Evolutionary conservation across 208 protist genomes (phyloP).

Genomic region (Crithidia fasciculata): DNA sequence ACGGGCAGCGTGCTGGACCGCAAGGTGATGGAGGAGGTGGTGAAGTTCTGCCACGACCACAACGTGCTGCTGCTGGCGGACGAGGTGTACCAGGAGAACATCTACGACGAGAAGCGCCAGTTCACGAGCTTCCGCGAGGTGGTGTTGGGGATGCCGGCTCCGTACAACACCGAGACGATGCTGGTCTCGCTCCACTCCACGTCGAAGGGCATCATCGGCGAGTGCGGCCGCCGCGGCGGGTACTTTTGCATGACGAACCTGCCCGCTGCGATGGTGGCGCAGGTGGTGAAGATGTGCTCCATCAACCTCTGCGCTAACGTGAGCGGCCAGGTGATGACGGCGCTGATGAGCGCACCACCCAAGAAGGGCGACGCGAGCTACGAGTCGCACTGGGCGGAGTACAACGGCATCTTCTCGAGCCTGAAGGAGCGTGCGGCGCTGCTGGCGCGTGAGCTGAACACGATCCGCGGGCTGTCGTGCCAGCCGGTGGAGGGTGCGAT

Average conservation of each 20-base stretch:
- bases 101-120: slow-evolving; percentile 91
- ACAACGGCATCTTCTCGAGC: slow-evolving; percentile 73
- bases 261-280: slow-evolving; percentile 55
- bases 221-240: slow-evolving; percentile 98
- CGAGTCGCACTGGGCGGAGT: slow-evolving; percentile 84
- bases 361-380: slow-evolving; percentile 91
- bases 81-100: slow-evolving; percentile 99
- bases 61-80: slow-evolving; percentile 97
- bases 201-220: slow-evolving; percentile 98
- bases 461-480: slow-evolving; percentile 94
- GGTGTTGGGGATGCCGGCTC: slow-evolving; percentile 61
- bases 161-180: slow-evolving; percentile 69
- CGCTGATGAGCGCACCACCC: slow-evolving; percentile 97
- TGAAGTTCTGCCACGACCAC: slow-evolving; percentile 66
- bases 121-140: slow-evolving; percentile 94
- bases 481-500: slow-evolving; percentile 95
- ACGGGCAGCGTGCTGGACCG: slow-evolving; percentile 93
- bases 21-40: slow-evolving; percentile 83
- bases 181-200: slow-evolving; percentile 96
- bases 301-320: slow-evolving; percentile 98
- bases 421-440: slow-evolving; percentile 68
- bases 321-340: slow-evolving; percentile 94
- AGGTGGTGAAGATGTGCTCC: slow-evolving; percentile 97
- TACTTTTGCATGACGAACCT: slow-evolving; percentile 96
- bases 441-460: slow-evolving; percentile 91